Conservation (phyloP, 2,329 filamentous ascomycete species). For the Aphanocladium album region DNA sequence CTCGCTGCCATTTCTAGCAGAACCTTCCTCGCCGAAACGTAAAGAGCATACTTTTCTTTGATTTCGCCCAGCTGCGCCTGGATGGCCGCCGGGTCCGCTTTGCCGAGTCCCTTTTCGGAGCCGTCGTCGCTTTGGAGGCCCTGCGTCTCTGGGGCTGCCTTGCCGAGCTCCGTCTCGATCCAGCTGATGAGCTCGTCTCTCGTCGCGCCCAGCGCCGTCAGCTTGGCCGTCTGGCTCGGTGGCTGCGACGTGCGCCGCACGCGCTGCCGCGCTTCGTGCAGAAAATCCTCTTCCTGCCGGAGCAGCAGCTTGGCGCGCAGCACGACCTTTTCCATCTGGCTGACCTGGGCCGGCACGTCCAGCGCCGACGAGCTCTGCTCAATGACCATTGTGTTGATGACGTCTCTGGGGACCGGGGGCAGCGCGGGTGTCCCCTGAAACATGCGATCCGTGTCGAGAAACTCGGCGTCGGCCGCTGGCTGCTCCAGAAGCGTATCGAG, state of each 20-base stretch:
- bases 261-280: constrained; percentile 40
- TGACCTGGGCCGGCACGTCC: constrained; percentile 43
- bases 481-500: constrained; percentile 47
- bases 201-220: constrained; percentile 51
- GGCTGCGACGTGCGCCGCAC: constrained; percentile 25
- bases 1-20: constrained; percentile 40
- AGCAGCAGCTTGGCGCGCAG: constrained; percentile 54
- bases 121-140: constrained; percentile 20
- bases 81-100: constrained; percentile 25
- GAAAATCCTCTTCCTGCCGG: constrained; percentile 50
- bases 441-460: constrained; percentile 45
- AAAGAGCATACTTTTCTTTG: constrained; percentile 49
- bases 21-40: constrained; percentile 44
- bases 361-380: constrained; percentile 33
- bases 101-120: constrained; percentile 30
- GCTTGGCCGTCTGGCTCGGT: constrained; percentile 35
- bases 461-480: constrained; percentile 45
- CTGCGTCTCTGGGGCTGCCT: constrained; percentile 36
- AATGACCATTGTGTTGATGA: constrained; percentile 45
- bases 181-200: constrained; percentile 58
- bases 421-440: constrained; percentile 40
- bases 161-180: constrained; percentile 59
- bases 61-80: constrained; percentile 41
- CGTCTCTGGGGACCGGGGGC: constrained; percentile 47
- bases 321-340: constrained; percentile 53